These are phyloP conservation scores for Silene conica DNA, from an alignment of 148 eudicot genomes.

Conservation along the genomic window DNA sequence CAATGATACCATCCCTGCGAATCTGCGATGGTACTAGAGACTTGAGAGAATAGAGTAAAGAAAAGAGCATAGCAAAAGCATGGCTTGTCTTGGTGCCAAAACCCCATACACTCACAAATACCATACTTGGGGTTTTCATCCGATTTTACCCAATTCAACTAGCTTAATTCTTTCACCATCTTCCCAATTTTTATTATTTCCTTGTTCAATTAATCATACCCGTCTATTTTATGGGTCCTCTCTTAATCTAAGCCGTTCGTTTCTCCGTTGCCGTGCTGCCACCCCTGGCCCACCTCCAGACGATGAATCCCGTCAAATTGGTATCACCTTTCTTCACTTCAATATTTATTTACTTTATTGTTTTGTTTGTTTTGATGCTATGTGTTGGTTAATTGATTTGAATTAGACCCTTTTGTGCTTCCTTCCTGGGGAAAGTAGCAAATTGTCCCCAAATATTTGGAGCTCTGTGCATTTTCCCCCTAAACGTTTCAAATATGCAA, in stretches of 20 bases:
- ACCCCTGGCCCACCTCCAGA: constrained; percentile 40
- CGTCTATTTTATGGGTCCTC: constrained; percentile 27
- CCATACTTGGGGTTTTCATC: not conserved
- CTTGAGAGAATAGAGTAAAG: too few relatives aligned
- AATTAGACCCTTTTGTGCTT: not conserved
- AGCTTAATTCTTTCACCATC: not conserved
- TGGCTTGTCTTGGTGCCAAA: not conserved
- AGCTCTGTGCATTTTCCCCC: too few relatives aligned
- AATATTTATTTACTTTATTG: not conserved
- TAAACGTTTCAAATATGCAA: too few relatives aligned
- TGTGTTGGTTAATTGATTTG: not conserved
- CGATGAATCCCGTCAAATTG: constrained; percentile 20
- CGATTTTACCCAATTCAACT: not conserved
- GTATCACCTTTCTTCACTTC: constrained; percentile 19
- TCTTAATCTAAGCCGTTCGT: constrained; percentile 19
- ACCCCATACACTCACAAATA: not conserved
- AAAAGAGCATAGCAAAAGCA: constrained; percentile 5
- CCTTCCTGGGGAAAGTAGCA: too few relatives aligned
- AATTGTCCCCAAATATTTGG: too few relatives aligned
- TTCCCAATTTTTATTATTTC: not conserved
- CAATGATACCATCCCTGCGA: too few relatives aligned
- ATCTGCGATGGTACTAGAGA: too few relatives aligned
- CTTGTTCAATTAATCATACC: constrained; percentile 5
- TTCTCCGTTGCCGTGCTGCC: constrained; percentile 30
- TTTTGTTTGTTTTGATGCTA: not conserved